Evolutionary conservation across 805 yeast genomes (phyloP), one percentile per base, ranked within the genome.

Genomic region (Candida alai): DNA sequence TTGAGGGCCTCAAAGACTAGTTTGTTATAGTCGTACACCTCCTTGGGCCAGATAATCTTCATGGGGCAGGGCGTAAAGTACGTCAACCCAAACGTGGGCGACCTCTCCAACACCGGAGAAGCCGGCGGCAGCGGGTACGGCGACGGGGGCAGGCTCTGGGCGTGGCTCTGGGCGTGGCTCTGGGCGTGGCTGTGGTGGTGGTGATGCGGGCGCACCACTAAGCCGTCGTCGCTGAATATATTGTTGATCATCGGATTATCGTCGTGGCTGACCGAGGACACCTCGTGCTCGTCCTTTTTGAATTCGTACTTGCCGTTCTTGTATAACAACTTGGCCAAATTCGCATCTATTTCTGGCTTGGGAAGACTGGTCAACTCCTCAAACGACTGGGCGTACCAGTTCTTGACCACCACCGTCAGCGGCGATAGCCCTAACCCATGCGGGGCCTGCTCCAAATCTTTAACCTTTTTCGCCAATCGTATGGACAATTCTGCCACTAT

Each of bases 361-460:
- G 77, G 74, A 27, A 88, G 58, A 9, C 69, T 56, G n/a, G 82
- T 76, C 44, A 87, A 70, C 52, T 87, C 90, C 47, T 86, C 88
- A 56, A 88, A 88, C 6, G 90, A 80, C 54, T 86, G 93, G 1
- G 89, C 89, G 54, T 87, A 88, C 96, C 96, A 88, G 52, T 86
- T 77, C 40, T 80, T 74, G 12, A 87, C 96, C 43, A 78, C 72
- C 33, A 74, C 64, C 32, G 89, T 85, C 3, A 87, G 78, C 1
- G 87, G 86, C 77, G 80, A 80, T 19, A 78, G 68, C 45, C 70
- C 73, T 35, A 88, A 67, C 0, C 86, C 88, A 45, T 78, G 68
- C 0, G 96, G 96, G 19, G 93, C 73, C 17, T 74, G 73, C 26
- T 87, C 94, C 39, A 88, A 65, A 49, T 87, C 96, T 52, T 83